Conservation (phyloP, 2,329 filamentous ascomycete species). For the Emmonsia crescens region DNA sequence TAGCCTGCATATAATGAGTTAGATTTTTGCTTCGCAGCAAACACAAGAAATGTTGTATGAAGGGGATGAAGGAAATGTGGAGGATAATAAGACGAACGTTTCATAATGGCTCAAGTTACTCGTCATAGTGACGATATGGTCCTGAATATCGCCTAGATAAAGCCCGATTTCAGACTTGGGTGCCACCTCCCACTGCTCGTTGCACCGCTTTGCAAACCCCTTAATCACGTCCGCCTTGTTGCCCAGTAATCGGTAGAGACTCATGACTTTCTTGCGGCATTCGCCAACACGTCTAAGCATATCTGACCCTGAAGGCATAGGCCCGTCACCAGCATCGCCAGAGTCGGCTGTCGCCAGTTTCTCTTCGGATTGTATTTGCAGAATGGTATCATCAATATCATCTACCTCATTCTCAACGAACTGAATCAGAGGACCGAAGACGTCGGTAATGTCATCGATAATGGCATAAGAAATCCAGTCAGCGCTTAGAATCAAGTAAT, state of each 20-base stretch:
- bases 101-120: conserved; percentile 93
- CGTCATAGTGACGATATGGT: conserved; percentile 99
- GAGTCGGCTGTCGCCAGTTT: conserved; percentile 18
- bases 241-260: conserved; percentile 78
- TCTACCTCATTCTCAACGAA: conserved; percentile 93
- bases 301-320: conserved; percentile 50
- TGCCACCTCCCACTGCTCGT: conserved; percentile 94
- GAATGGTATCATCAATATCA: conserved; percentile 85
- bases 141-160: conserved; percentile 95
- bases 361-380: conserved; percentile 58
- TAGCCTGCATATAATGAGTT: conserved; percentile 46
- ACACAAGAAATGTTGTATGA: neutral
- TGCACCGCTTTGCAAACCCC: conserved; percentile 95
- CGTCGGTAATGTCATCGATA: conserved; percentile 97
- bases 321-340: conserved; percentile 19
- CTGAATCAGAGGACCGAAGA: conserved; percentile 85
- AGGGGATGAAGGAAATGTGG: neutral
- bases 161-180: conserved; percentile 93
- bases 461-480: conserved; percentile 99
- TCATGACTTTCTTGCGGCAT: conserved; percentile 95
- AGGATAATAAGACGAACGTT: conserved; percentile 52
- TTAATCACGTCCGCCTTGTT: conserved; percentile 99
- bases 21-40: neutral
- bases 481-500: conserved; percentile 83
- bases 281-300: conserved; percentile 91